These are phyloP conservation scores for Breviolum minutum DNA, from an alignment of 73 alveolate genomes.

Conservation along the genomic window DNA sequence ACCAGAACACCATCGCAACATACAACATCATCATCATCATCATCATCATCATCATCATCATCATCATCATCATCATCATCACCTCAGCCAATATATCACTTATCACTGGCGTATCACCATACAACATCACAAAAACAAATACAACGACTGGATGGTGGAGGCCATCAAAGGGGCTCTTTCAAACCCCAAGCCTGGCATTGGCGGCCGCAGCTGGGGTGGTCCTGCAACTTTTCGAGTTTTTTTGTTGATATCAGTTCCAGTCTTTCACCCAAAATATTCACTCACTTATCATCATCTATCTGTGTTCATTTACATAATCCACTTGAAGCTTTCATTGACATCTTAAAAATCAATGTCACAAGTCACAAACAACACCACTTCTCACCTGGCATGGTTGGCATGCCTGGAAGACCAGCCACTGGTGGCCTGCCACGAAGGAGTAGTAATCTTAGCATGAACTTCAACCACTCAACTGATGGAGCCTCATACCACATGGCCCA, in stretches of 20 bases:
- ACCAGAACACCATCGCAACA: no score
- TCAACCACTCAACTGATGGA: not conserved
- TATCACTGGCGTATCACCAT: not conserved
- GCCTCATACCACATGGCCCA: constrained; percentile 17
- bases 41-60: not conserved
- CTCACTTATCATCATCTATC: not conserved
- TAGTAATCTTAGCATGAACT: not conserved
- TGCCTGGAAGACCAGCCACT: constrained; percentile 21
- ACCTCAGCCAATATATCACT: not conserved
- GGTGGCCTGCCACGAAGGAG: not conserved
- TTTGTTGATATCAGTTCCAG: not conserved
- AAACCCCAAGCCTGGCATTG: constrained; percentile 4
- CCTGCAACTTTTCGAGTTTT: not conserved
- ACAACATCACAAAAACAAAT: not conserved
- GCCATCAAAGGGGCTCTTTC: no score
- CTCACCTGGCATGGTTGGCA: constrained; percentile 31
- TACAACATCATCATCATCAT: not conserved
- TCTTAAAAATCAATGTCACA: not conserved
- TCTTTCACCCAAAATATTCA: no score
- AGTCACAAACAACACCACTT: not conserved
- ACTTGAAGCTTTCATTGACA: not conserved
- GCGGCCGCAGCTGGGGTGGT: constrained; percentile 52
- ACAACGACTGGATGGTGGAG: no score
- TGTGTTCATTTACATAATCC: not conserved
- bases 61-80: not conserved